Evolutionary conservation across 495 filamentous ascomycete genomes (phyloP).

Genomic region (Tuber borchii): DNA sequence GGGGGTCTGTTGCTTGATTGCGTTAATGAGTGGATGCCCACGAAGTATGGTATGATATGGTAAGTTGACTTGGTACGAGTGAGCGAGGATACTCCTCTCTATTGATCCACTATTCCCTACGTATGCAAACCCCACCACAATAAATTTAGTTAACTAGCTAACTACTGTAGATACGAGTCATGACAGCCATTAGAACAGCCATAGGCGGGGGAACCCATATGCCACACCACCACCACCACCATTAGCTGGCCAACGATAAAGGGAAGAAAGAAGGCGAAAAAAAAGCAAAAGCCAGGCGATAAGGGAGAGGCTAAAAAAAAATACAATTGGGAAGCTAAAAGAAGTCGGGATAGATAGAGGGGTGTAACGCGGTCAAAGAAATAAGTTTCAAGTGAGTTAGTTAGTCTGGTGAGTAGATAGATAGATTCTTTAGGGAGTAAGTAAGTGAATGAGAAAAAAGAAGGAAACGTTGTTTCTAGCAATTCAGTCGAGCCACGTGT

Average conservation of each 20-base stretch:
- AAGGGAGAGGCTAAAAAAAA: not conserved
- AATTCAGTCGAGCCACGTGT: slow-evolving; percentile 35
- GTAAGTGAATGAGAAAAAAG: not conserved
- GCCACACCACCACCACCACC: not conserved
- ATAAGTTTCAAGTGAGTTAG: not conserved
- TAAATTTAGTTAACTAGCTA: not conserved
- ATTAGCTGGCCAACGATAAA: not conserved
- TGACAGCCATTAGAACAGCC: not conserved
- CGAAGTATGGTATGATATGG: not conserved
- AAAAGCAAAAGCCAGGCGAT: not conserved
- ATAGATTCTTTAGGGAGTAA: not conserved
- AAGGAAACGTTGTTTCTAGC: slow-evolving; percentile 7
- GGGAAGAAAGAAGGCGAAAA: not conserved
- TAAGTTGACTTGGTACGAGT: not conserved
- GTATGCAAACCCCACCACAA: not conserved
- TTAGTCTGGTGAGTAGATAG: not conserved
- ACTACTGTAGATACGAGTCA: not conserved
- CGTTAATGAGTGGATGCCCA: not conserved
- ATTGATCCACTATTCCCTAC: not conserved
- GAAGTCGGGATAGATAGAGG: not conserved
- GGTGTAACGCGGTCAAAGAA: not conserved
- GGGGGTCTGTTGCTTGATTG: not conserved
- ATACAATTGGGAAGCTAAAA: not conserved
- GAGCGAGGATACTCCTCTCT: not conserved
- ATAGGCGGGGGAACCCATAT: not conserved